phyloP scores from a whole-genome alignment of 768 basidiomycete genomes.

The Royoungia palumana region DNA sequence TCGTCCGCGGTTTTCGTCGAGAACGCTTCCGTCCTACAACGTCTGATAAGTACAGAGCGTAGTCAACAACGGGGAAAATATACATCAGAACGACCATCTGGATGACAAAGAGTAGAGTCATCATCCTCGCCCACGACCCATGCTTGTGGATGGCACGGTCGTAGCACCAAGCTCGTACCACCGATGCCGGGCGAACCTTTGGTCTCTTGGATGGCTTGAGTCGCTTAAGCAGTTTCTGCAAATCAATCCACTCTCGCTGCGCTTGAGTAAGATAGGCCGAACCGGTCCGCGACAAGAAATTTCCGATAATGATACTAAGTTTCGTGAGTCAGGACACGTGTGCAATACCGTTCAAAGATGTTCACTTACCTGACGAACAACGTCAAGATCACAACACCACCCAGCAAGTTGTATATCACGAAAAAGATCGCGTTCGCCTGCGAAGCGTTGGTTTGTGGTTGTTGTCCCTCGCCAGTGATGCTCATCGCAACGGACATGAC shows the following conservation, averaged over 20 bases:
- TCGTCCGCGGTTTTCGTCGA: conserved; percentile 47
- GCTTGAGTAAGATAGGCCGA: conserved; percentile 80
- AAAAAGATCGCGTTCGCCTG: conserved; percentile 90
- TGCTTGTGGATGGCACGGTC: conserved; percentile 88
- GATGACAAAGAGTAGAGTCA: conserved; percentile 74
- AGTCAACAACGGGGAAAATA: conserved; percentile 24
- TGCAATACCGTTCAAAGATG: background rate
- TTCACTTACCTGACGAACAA: conserved; percentile 78
- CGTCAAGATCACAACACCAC: conserved; percentile 85
- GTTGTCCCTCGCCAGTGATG: conserved; percentile 64
- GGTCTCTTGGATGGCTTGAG: conserved; percentile 87
- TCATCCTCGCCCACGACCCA: conserved; percentile 84
- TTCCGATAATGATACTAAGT: conserved; percentile 88
- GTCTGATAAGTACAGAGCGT: background rate
- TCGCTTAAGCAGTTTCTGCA: conserved; percentile 82
- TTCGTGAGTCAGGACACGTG: conserved; percentile 7
- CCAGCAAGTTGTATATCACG: conserved; percentile 86
- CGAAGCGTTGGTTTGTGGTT: conserved; percentile 69
- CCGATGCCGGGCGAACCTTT: conserved; percentile 48
- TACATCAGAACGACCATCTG: conserved; percentile 86
- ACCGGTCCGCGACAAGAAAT: conserved; percentile 85
- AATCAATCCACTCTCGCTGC: conserved; percentile 92
- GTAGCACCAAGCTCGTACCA: conserved; percentile 80
- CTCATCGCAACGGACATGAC: conserved; percentile 81
- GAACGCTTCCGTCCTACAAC: conserved; percentile 75